Evolutionary conservation across 495 filamentous ascomycete species (phyloP).

Genomic region (Aspergillus baeticus): DNA sequence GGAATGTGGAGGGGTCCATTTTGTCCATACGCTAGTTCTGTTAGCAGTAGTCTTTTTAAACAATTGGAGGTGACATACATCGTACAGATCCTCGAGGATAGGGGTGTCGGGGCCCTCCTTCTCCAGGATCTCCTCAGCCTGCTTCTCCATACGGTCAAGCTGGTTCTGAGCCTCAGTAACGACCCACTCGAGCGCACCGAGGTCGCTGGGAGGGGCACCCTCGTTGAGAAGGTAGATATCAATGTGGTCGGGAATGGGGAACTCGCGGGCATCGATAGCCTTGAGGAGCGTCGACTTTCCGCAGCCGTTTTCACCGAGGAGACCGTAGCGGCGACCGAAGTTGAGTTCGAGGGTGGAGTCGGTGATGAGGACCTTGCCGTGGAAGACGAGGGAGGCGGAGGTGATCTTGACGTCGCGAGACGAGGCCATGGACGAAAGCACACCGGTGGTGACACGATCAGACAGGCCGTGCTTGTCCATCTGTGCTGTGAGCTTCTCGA

Average conservation of each 20-base stretch:
- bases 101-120: conserved; percentile 87
- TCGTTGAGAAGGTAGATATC: conserved; percentile 99
- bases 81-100: conserved; percentile 91
- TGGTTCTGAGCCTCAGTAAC: conserved; percentile 93
- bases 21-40: conserved; percentile 82
- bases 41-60: conserved; percentile 27
- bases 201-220: conserved; percentile 84
- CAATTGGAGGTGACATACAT: conserved; percentile 58
- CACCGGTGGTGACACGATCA: conserved; percentile 97
- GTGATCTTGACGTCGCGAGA: conserved; percentile 96
- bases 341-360: conserved; percentile 93
- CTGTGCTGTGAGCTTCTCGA: conserved; percentile 80
- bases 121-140: conserved; percentile 89
- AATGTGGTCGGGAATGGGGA: conserved; percentile 91
- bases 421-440: conserved; percentile 77
- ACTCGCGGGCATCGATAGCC: conserved; percentile 90
- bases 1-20: conserved; percentile 99
- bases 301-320: conserved; percentile 98
- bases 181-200: conserved; percentile 95
- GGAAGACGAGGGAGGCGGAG: conserved; percentile 90
- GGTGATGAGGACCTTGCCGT: conserved; percentile 92
- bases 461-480: conserved; percentile 95
- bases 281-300: conserved; percentile 97
- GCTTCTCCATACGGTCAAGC: conserved; percentile 80
- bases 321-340: conserved; percentile 87